These are phyloP conservation scores for Aspergillus flavus DNA, from an alignment of 2,329 filamentous ascomycete species.

Conservation along the genomic window DNA sequence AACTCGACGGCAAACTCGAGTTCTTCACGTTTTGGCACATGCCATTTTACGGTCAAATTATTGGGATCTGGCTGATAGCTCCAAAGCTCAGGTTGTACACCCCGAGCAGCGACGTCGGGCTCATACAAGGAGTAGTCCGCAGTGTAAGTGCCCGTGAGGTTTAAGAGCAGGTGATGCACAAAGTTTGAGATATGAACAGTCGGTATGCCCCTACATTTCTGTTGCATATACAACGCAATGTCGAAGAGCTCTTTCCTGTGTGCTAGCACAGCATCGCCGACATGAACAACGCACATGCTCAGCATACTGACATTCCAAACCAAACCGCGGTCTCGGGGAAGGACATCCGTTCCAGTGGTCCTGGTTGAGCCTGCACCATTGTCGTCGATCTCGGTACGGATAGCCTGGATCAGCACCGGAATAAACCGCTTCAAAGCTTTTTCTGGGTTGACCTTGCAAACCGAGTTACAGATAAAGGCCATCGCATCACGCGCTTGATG, in stretches of 20 bases:
- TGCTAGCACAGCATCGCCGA: constrained; percentile 83
- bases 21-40: constrained; percentile 77
- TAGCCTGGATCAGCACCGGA: constrained; percentile 86
- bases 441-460: constrained; percentile 93
- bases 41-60: constrained; percentile 86
- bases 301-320: constrained; percentile 98
- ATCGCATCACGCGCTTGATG: constrained; percentile 96
- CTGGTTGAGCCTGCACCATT: constrained; percentile 94
- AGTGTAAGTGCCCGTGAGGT: constrained; percentile 91
- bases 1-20: constrained; percentile 86
- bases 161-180: constrained; percentile 92
- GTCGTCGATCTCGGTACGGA: constrained; percentile 94
- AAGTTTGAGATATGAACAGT: constrained; percentile 97
- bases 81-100: constrained; percentile 80
- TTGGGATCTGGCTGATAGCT: constrained; percentile 73
- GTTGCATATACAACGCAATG: constrained; percentile 94
- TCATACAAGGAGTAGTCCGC: constrained; percentile 89
- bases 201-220: constrained; percentile 88
- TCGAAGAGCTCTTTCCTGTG: constrained; percentile 88
- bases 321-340: constrained; percentile 86
- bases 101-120: constrained; percentile 69
- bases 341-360: constrained; percentile 88
- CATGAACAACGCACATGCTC: constrained; percentile 97
- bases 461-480: constrained; percentile 95
- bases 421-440: constrained; percentile 90